A percentile compares a stretch with the other conserved stretches of the same genome.
Evolutionary conservation across 2,329 filamentous ascomycete species (phyloP).

Genomic region (Westerdykella sp.): DNA sequence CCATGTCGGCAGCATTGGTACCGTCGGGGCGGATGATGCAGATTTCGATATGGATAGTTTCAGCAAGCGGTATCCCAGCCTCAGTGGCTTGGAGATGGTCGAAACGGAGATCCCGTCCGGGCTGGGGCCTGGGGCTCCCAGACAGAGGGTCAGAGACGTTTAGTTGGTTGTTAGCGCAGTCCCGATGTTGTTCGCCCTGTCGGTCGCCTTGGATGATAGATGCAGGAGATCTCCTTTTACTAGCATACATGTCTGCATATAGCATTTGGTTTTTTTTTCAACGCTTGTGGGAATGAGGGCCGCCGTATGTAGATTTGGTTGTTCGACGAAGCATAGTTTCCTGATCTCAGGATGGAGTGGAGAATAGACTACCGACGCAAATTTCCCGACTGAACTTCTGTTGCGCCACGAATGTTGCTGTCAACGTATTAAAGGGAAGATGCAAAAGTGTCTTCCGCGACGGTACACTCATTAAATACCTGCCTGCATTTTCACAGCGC

Average conservation of each 20-base stretch:
- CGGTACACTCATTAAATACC: neutral
- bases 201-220: too few relatives aligned
- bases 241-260: neutral
- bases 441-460: neutral
- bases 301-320: neutral
- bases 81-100: constrained; percentile 83
- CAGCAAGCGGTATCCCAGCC: constrained; percentile 76
- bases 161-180: neutral
- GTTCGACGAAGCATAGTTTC: neutral
- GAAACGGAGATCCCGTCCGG: constrained; percentile 53
- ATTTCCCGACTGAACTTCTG: too few relatives aligned
- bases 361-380: too few relatives aligned
- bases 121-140: neutral
- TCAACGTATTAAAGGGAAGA: neutral
- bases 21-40: constrained; percentile 45
- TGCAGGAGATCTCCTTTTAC: too few relatives aligned
- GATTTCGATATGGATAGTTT: constrained; percentile 63
- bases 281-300: neutral
- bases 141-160: constrained; percentile 16
- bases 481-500: neutral
- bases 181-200: too few relatives aligned
- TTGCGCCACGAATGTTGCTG: too few relatives aligned
- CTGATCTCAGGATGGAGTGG: neutral
- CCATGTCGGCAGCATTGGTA: neutral
- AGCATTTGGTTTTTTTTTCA: neutral